Conservation (phyloP, 2,329 filamentous ascomycete species). For the Fusarium sp. region DNA sequence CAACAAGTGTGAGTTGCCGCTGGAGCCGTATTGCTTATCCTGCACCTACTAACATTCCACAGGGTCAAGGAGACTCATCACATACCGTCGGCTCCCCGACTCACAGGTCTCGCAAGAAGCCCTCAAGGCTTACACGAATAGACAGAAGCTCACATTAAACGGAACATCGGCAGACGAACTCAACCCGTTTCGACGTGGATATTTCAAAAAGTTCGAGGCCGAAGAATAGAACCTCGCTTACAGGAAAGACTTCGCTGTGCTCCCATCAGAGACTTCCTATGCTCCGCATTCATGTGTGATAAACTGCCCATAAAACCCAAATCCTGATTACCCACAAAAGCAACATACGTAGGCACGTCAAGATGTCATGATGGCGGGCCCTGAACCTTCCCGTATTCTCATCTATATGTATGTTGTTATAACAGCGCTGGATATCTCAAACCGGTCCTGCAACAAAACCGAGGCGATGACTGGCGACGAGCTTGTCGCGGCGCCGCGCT, state of each 20-base stretch:
- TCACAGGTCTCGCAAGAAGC: slow-evolving; percentile 58
- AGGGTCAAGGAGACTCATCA: slow-evolving; percentile 91
- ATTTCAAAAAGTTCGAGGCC: slow-evolving; percentile 64
- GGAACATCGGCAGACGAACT: slow-evolving; percentile 67
- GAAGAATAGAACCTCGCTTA: slow-evolving; percentile 41
- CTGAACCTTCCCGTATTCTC: slow-evolving; percentile 28
- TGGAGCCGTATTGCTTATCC: not conserved
- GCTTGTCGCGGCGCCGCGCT: slow-evolving; percentile 1
- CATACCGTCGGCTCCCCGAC: slow-evolving; percentile 78
- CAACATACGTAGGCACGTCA: slow-evolving; percentile 25
- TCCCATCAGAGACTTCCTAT: slow-evolving; percentile 38
- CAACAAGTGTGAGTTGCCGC: slow-evolving; percentile 76
- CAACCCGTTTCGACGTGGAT: slow-evolving; percentile 67
- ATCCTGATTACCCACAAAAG: slow-evolving; percentile 21
- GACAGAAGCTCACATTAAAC: slow-evolving; percentile 42
- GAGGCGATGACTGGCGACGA: slow-evolving; percentile 5
- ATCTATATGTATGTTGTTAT: slow-evolving; percentile 40
- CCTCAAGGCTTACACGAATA: slow-evolving; percentile 49
- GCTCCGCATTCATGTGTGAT: slow-evolving; percentile 31
- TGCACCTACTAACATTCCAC: not conserved
- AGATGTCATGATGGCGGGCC: slow-evolving; percentile 31
- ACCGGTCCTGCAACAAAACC: slow-evolving; percentile 11
- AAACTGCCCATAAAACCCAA: slow-evolving; percentile 27
- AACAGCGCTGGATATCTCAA: slow-evolving; percentile 20
- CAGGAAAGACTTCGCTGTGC: slow-evolving; percentile 31